Percentiles rank a stretch among this genome's conserved stretches.
Conservation (phyloP, 495 filamentous ascomycete genomes). For the Tuber brumale region DNA sequence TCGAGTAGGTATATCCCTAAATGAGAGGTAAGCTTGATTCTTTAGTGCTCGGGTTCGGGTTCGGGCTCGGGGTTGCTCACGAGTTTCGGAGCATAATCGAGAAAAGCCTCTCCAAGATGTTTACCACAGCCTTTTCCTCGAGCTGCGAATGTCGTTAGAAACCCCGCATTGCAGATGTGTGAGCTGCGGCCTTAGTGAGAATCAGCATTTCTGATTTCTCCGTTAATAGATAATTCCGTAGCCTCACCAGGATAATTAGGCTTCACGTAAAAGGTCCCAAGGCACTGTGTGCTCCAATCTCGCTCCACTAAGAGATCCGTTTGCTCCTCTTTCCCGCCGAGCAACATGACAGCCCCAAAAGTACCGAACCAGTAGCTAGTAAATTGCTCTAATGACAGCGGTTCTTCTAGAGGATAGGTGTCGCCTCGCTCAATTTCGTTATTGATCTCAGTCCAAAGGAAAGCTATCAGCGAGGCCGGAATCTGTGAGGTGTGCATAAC, state of each 20-base stretch:
- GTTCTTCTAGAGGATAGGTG: conserved; percentile 87
- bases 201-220: conserved; percentile 9
- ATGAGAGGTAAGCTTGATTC: conserved; percentile 7
- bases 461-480: conserved; percentile 65
- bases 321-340: conserved; percentile 56
- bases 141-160: conserved; percentile 82
- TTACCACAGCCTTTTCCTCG: conserved; percentile 86
- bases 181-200: conserved; percentile 60
- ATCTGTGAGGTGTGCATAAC: conserved; percentile 69
- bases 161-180: conserved; percentile 94
- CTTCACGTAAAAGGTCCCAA: conserved; percentile 95
- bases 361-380: conserved; percentile 91
- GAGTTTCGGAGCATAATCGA: conserved; percentile 90
- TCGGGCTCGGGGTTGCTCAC: conserved; percentile 41
- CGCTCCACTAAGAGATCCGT: conserved; percentile 43
- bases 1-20: conserved; percentile 85
- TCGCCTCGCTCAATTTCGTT: conserved; percentile 94
- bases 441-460: conserved; percentile 80
- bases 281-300: conserved; percentile 77
- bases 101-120: conserved; percentile 86
- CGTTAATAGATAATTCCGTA: not conserved
- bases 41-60: not conserved
- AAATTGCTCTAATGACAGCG: conserved; percentile 68
- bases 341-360: conserved; percentile 87
- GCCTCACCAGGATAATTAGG: conserved; percentile 77